Evolutionary conservation across 2,329 filamentous ascomycete species (phyloP).

Genomic region (Pseudogymnoascus sp.): DNA sequence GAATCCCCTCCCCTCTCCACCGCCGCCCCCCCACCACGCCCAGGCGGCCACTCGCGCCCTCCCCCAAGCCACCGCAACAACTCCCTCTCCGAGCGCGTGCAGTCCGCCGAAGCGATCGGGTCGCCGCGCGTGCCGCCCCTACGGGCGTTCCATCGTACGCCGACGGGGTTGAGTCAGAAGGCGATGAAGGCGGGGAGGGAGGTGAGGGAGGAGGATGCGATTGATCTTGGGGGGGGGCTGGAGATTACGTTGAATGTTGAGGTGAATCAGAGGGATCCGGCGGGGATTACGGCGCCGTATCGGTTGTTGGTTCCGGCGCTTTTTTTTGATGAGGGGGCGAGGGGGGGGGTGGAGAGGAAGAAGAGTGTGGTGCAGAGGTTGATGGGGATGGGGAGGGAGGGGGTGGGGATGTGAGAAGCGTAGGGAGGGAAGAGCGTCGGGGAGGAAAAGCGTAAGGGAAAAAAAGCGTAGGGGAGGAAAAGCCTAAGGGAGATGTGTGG

Average conservation of each 20-base stretch:
- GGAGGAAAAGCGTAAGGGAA: not conserved
- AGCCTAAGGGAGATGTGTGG: not conserved
- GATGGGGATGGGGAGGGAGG: not conserved
- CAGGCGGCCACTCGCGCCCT: not conserved
- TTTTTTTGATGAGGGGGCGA: not conserved
- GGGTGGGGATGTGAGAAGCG: not conserved
- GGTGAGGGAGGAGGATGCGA: slow-evolving; percentile 38
- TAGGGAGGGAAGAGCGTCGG: not conserved
- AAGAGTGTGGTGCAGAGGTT: slow-evolving; percentile 2
- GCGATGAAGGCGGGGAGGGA: slow-evolving; percentile 43
- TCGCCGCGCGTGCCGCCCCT: slow-evolving; percentile 12
- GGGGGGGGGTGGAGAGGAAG: not conserved
- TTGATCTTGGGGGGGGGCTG: slow-evolving; percentile 75
- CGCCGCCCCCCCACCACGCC: not conserved
- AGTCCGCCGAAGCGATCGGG: not conserved
- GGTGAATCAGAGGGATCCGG: slow-evolving; percentile 73
- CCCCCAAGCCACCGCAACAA: not conserved
- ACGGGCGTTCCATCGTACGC: slow-evolving; percentile 52
- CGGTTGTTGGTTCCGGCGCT: slow-evolving; percentile 64
- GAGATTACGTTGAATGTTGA: slow-evolving; percentile 88
- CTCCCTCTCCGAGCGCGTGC: not conserved
- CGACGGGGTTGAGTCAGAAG: slow-evolving; percentile 58
- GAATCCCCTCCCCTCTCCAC: not conserved
- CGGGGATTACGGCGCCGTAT: slow-evolving; percentile 83
- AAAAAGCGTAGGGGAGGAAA: not conserved